phyloP scores from a whole-genome alignment of 306 rosid genomes.

The Amphicarpaea edgeworthii region DNA sequence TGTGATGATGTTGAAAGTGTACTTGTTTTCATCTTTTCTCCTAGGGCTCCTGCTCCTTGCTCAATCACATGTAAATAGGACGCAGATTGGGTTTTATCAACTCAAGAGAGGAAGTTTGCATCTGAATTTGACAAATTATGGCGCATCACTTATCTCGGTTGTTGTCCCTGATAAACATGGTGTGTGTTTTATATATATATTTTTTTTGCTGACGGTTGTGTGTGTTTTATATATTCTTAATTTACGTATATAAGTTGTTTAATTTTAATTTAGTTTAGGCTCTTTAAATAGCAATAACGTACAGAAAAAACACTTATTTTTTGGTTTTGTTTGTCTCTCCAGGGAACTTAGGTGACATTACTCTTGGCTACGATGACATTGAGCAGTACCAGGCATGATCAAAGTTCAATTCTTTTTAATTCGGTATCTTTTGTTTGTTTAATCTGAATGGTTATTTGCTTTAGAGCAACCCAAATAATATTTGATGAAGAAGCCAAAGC shows the following conservation, averaged over 20 bases:
- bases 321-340: neutral
- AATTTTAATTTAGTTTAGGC: neutral
- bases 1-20: constrained; percentile 42
- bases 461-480: neutral
- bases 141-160: constrained; percentile 40
- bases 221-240: too few species aligned
- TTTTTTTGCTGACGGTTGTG: too few species aligned
- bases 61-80: neutral
- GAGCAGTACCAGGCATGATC: constrained; percentile 35
- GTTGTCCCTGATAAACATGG: constrained; percentile 46
- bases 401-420: neutral
- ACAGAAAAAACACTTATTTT: neutral
- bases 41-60: constrained; percentile 24
- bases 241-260: neutral
- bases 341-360: constrained; percentile 44
- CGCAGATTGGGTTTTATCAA: constrained; percentile 26
- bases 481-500: too few species aligned
- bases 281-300: neutral
- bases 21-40: neutral
- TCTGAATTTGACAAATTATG: constrained; percentile 47
- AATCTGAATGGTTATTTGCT: neutral
- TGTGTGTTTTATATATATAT: too few species aligned
- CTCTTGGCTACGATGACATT: constrained; percentile 41
- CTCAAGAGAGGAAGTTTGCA: constrained; percentile 20
- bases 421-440: neutral